phyloP scores from a whole-genome alignment of 495 filamentous ascomycete genomes.

The Talaromyces nanjingensis region DNA sequence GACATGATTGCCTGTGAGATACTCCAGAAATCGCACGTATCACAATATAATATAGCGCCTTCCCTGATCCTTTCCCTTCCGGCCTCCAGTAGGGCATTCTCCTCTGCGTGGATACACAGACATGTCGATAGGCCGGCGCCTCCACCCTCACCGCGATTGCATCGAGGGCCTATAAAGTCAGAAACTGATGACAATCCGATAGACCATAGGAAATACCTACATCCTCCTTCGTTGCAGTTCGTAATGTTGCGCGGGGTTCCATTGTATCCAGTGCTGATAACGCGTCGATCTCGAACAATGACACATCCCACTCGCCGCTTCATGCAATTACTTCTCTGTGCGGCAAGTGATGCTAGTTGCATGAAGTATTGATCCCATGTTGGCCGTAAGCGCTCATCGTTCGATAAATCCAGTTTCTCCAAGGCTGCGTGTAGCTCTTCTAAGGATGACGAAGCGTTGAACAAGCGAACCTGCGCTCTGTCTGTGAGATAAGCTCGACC shows the following conservation, averaged over 20 bases:
- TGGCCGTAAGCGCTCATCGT: slow-evolving; percentile 77
- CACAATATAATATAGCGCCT: slow-evolving; percentile 78
- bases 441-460: slow-evolving; percentile 74
- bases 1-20: background rate
- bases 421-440: slow-evolving; percentile 62
- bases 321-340: slow-evolving; percentile 94
- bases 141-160: slow-evolving; percentile 64
- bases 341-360: slow-evolving; percentile 84
- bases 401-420: slow-evolving; percentile 60
- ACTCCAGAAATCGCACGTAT: slow-evolving; percentile 50
- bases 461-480: slow-evolving; percentile 70
- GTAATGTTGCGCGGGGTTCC: slow-evolving; percentile 78
- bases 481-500: slow-evolving; percentile 69
- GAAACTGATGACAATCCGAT: background rate
- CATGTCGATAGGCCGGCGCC: slow-evolving; percentile 77
- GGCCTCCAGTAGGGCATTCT: slow-evolving; percentile 92
- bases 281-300: slow-evolving; percentile 77
- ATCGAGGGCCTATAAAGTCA: slow-evolving; percentile 51
- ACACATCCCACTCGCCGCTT: slow-evolving; percentile 94
- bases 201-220: slow-evolving; percentile 32
- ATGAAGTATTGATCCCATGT: slow-evolving; percentile 98
- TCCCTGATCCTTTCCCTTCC: slow-evolving; percentile 82
- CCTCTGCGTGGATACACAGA: slow-evolving; percentile 91
- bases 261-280: slow-evolving; percentile 97
- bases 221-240: slow-evolving; percentile 94